Evolutionary conservation across 2,329 filamentous ascomycete genomes (phyloP), one percentile per base, ranked within the genome.

Genomic region (Xylariaceae sp.): DNA sequence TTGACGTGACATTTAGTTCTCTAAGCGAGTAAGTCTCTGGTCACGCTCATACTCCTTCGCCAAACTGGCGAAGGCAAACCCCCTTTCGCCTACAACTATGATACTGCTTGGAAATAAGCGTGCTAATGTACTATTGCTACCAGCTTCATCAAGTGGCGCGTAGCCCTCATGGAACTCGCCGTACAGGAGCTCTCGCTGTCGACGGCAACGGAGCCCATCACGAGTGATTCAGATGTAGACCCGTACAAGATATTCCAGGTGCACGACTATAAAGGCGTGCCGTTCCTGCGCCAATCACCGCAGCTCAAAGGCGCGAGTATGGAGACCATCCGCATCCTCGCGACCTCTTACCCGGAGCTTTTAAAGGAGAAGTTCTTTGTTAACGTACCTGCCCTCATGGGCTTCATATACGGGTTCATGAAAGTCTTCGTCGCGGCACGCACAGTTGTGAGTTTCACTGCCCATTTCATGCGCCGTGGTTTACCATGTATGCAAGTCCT

Each of bases 301-400:
- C 79, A 82, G 59, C 86, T 94, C 74, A 92, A 89, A 74, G 81
- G 85, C 2, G 89, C 90, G 13, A 88, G 85, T 64, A 87, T 85
- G 70, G 86, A 92, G 76, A 92, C 90, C 51, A 95, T 97, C 73
- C 82, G 88, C 62, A 81, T 89, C 55, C 91, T 97, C 73, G 84
- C 87, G 55, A 86, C 84, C 66, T 89, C 89, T 66, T 97, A 97
- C 76, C 92, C 93, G 0, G 93, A 97, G 78, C 85, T 96, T 8
- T 82, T 97, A 53, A 85, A 85, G 68, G 85, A 93, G 77, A 97
- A 97, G 80, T 97, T 92, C 81, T 97, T 97, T 72, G 89, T 97
- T 76, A 97, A 97, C 70, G 90, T 97, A 4, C 93, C 93, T 0
- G 76, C 87, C 58, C 80, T 97, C 69, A 97, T 97, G 92, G 89